Conservation (phyloP, 768 basidiomycete species). For the Boletus vermiculosoides region DNA sequence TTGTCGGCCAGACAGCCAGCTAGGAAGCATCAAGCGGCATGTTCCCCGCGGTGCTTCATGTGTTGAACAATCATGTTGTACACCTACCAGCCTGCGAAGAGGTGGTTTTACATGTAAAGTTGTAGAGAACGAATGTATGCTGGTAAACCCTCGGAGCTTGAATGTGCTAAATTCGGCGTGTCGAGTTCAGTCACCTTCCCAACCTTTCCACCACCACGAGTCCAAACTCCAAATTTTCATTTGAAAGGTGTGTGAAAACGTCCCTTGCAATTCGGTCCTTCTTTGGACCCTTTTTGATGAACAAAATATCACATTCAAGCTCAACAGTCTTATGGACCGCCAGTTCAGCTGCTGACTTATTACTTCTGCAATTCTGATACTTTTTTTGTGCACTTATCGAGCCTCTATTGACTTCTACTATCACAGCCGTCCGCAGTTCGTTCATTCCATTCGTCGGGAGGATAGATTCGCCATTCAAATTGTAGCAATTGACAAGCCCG, state of each 20-base stretch:
- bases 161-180: background rate
- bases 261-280: background rate
- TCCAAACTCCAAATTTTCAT: background rate
- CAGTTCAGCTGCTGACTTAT: constrained; percentile 41
- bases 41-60: no score
- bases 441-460: background rate
- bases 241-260: background rate
- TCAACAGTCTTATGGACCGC: constrained; percentile 47
- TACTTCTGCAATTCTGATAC: constrained; percentile 47
- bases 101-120: no score
- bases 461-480: background rate
- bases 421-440: background rate
- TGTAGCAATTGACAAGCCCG: background rate
- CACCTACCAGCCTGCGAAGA: no score
- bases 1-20: background rate
- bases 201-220: background rate
- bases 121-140: no score
- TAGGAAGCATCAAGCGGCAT: background rate
- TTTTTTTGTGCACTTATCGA: background rate
- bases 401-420: background rate
- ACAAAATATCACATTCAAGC: constrained; percentile 43
- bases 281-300: constrained; percentile 33
- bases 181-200: no score
- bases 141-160: background rate
- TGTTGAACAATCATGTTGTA: no score